Base-by-base conservation (phyloP, 345 rosid genomes). In the Populus euphratica region DNA sequence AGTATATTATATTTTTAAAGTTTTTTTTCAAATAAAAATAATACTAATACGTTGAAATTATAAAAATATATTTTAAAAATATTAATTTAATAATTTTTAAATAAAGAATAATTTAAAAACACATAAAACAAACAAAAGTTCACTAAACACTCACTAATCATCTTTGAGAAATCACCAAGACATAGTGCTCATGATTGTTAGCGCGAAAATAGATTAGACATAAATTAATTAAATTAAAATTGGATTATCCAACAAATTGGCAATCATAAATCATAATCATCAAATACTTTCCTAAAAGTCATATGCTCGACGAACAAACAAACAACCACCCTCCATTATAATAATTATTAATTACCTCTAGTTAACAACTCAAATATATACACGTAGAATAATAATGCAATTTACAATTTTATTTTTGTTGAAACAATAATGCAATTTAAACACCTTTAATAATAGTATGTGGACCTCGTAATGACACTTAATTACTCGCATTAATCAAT, bases 291-390 rank as follows among this genome's bases (percentile, higher is more conserved):
- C 18, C 59, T 20, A 7, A 20, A 6, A 52, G 23, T 52, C 23
- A 59, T 36, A 29, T 23, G 12, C 64, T 64, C 44, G 76, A 75
- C 70, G 64, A 72, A 47, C 70, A 71, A 72, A 47, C 80, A 47
- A 72, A 43, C 76, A 71, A 63, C 39, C 36, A 20, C 4, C 64
- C 21, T 36, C 39, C 1, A 20, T 9, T 3, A 13, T n/a, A 27
- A 9, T 21, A 61, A 43, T 62, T 35, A n/a, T 39, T 14, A 44
- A 43, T 62, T 6, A n/a, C 54, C 25, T 49, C 59, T 1, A 2
- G 5, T 78, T 47, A 44, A 25, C 72, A 35, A 36, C 76, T 72
- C 21, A 70, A 61, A 9, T 10, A 20, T 21, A 8, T 31, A 47
- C 41, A 31, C 69, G 23, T 36, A 17, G 4, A 33, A 65, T 31